These are phyloP conservation scores for Perkinsus olseni DNA, from an alignment of 169 alveolate species.

Conservation along the genomic window DNA sequence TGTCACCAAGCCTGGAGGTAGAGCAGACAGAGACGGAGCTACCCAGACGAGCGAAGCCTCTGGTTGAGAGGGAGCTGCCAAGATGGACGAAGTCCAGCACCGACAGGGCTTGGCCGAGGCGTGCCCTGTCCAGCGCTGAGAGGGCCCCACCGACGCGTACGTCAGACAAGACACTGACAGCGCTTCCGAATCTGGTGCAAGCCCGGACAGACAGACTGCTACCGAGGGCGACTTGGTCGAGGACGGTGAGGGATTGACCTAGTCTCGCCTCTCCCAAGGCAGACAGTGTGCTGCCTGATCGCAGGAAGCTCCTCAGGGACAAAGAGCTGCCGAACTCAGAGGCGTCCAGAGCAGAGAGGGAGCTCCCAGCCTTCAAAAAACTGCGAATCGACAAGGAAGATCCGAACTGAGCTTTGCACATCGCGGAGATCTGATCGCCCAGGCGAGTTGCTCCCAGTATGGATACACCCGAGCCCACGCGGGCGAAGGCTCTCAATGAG, in stretches of 20 bases:
- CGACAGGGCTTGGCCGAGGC: neutral
- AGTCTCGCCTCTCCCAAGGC: neutral
- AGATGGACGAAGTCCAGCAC: neutral
- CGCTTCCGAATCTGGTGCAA: neutral
- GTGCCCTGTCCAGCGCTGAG: neutral
- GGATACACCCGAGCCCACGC: neutral
- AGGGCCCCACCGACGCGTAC: neutral
- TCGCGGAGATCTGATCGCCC: neutral
- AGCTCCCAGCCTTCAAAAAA: neutral
- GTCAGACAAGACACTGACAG: neutral
- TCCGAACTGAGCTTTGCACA: neutral
- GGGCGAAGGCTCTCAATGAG: neutral
- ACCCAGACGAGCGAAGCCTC: neutral
- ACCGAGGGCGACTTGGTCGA: constrained; percentile 6
- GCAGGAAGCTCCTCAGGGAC: constrained; percentile 1
- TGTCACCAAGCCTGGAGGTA: constrained; percentile 6
- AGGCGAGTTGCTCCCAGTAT: neutral
- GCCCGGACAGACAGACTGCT: constrained; percentile 6
- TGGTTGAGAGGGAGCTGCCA: neutral
- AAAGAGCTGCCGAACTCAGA: neutral
- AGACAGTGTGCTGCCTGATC: neutral
- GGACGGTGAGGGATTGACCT: neutral
- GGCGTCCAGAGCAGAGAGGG: neutral
- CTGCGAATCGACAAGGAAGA: neutral
- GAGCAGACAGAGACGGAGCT: neutral